Percentiles rank a stretch among this genome's conserved stretches.
Conservation (phyloP, 164 flowering plant species). For the Berberis vulgaris region DNA sequence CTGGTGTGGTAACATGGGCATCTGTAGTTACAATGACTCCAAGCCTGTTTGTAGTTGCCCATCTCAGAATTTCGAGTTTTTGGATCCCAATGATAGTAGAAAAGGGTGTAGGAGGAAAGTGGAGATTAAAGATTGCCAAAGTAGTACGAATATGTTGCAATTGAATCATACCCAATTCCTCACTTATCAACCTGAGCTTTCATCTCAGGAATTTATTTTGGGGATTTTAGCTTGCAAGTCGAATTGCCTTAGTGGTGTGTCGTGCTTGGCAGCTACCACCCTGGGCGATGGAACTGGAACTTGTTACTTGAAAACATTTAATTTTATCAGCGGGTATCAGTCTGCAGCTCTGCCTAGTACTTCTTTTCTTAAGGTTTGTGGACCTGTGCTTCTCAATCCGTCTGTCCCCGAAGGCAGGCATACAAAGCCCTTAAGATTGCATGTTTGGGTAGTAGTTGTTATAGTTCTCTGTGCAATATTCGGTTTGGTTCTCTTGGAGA, state of each 20-base stretch:
- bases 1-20: slow-evolving; percentile 72
- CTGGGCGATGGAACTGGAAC: slow-evolving; percentile 62
- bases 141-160: slow-evolving; percentile 39
- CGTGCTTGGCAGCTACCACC: slow-evolving; percentile 63
- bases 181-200: slow-evolving; percentile 51
- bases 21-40: slow-evolving; percentile 65
- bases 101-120: slow-evolving; percentile 73
- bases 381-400: slow-evolving; percentile 31
- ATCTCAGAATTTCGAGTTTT: slow-evolving; percentile 50
- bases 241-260: slow-evolving; percentile 42
- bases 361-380: slow-evolving; percentile 71
- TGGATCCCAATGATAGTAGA: slow-evolving; percentile 47
- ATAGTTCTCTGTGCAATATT: slow-evolving; percentile 16
- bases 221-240: slow-evolving; percentile 45
- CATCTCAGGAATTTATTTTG: slow-evolving; percentile 27
- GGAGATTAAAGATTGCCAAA: slow-evolving; percentile 45
- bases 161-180: slow-evolving; percentile 45
- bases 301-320: slow-evolving; percentile 43
- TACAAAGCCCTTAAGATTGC: neutral
- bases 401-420: slow-evolving; percentile 1
- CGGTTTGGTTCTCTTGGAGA: slow-evolving; percentile 14
- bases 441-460: slow-evolving; percentile 14
- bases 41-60: slow-evolving; percentile 63
- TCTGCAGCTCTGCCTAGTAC: slow-evolving; percentile 62
- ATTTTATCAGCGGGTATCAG: slow-evolving; percentile 57